Evolutionary conservation across 2,329 filamentous ascomycete species (phyloP), one percentile per base, ranked within the genome.

Genomic region (Colletotrichum coccodes): DNA sequence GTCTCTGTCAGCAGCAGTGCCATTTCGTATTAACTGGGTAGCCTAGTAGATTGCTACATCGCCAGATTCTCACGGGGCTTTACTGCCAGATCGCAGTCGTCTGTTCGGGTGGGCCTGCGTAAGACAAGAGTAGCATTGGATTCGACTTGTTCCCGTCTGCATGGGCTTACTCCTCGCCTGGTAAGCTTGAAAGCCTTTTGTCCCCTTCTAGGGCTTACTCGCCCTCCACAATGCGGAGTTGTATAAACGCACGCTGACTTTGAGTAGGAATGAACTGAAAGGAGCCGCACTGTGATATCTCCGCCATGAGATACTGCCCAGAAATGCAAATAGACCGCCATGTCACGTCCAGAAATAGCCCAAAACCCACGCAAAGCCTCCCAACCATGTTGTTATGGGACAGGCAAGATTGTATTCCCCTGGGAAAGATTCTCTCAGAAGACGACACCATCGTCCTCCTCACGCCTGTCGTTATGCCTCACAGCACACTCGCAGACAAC

Each of bases 401-500:
- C 72, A 74, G 76, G 32, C 81, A 82, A 71, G 76, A 80, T 50
- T 85, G 81, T 73, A 77, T 90, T 21, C 84, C 85, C 16, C 76
- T 88, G 50, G 79, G 80, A 49, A 83, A 77, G 62, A 76, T 82
- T 34, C 79, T 89, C 30, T 75, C 73, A 44, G 81, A 86, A 53
- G 81, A 83, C 60, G 86, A 89, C 71, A 77, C 87, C n/a, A 80
- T 91, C n/a, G 80, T 92, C 58, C 85, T 91, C 53, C 77, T 91
- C 38, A 90, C 90, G 6, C 89, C 89, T 1, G 84, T 86, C 30
- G 84, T 87, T 38, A 76, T 83, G 26, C 87, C 83, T 53, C 75
- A 80, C 70, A 81, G 79, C 72, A 79, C 78, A 68, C 79, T 79
- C 71, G 73, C 80, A 50, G 74, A 79, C 50, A 81, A 83, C 68